Conservation (phyloP, 2,329 filamentous ascomycete genomes). For the Colletotrichum destructivum region DNA sequence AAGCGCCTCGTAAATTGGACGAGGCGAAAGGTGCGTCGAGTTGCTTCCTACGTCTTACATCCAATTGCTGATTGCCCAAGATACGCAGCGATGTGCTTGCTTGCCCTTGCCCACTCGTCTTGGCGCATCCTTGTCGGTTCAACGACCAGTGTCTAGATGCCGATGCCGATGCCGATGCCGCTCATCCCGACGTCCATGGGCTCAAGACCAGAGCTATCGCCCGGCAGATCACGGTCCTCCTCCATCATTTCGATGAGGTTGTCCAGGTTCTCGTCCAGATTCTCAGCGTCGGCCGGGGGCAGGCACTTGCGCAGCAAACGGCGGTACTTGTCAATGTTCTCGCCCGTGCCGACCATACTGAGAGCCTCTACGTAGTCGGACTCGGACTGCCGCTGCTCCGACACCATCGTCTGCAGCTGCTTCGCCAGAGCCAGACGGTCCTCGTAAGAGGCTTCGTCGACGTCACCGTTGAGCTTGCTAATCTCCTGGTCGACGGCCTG, state of each 20-base stretch:
- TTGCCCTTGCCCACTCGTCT: not conserved
- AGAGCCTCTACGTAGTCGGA: slow-evolving; percentile 78
- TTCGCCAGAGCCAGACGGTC: slow-evolving; percentile 72
- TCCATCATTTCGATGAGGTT: slow-evolving; percentile 75
- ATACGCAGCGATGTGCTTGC: not conserved
- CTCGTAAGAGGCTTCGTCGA: slow-evolving; percentile 62
- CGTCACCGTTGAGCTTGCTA: slow-evolving; percentile 63
- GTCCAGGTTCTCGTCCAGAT: slow-evolving; percentile 76
- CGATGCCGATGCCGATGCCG: slow-evolving; percentile 24
- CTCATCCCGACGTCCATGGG: slow-evolving; percentile 46
- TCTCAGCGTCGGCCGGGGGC: slow-evolving; percentile 76
- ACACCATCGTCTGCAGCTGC: slow-evolving; percentile 69
- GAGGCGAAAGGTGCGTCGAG: not conserved
- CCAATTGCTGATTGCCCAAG: slow-evolving; percentile 10
- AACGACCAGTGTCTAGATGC: slow-evolving; percentile 13
- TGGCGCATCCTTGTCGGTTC: not conserved
- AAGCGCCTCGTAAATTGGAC: not conserved
- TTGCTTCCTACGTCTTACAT: slow-evolving; percentile 25
- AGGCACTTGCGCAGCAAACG: slow-evolving; percentile 78
- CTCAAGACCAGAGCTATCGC: slow-evolving; percentile 51
- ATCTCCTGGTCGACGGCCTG: slow-evolving; percentile 67
- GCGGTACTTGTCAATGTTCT: slow-evolving; percentile 82
- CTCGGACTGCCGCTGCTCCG: slow-evolving; percentile 75
- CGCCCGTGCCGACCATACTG: slow-evolving; percentile 78
- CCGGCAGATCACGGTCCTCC: slow-evolving; percentile 68